A percentile compares a stretch with the other conserved stretches of the same genome.
Conservation (phyloP, 352 stramenopile species). For the Phytophthora pini region DNA sequence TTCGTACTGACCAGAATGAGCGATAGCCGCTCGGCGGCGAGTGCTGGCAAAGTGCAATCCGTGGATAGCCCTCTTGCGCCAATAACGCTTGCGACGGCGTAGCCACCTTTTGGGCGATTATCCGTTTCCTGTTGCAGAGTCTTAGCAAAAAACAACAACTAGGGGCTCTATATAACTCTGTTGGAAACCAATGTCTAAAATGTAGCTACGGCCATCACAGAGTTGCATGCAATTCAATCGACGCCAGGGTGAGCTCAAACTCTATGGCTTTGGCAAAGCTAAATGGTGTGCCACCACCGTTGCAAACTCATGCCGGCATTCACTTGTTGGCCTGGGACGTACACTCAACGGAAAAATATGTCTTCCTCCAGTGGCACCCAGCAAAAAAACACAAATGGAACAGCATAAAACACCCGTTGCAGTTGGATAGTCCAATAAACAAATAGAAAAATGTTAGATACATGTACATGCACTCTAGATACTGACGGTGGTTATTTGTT, state of each 20-base stretch:
- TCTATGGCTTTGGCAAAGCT: not conserved
- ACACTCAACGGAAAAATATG: not conserved
- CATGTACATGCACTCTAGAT: no score
- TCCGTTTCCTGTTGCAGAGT: no score
- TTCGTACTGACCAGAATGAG: slow-evolving; percentile 16
- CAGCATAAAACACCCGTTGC: not conserved
- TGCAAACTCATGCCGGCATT: slow-evolving; percentile 10
- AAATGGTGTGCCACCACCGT: not conserved
- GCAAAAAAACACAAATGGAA: not conserved
- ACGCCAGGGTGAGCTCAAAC: slow-evolving; percentile 1
- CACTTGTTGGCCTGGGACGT: slow-evolving; percentile 3
- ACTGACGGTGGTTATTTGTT: no score
- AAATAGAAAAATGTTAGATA: no score
- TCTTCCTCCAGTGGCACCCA: not conserved
- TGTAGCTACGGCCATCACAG: not conserved
- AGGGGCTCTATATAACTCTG: no score
- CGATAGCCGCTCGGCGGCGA: not conserved
- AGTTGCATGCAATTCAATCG: not conserved
- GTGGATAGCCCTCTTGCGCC: slow-evolving; percentile 7
- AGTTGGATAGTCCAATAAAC: no score
- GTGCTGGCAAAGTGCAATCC: not conserved
- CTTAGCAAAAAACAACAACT: no score
- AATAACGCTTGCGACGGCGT: slow-evolving; percentile 11
- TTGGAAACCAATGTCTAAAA: no score
- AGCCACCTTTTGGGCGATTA: not conserved